Evolutionary conservation across 83 land plant species (phyloP).

Genomic region (Thuja plicata): DNA sequence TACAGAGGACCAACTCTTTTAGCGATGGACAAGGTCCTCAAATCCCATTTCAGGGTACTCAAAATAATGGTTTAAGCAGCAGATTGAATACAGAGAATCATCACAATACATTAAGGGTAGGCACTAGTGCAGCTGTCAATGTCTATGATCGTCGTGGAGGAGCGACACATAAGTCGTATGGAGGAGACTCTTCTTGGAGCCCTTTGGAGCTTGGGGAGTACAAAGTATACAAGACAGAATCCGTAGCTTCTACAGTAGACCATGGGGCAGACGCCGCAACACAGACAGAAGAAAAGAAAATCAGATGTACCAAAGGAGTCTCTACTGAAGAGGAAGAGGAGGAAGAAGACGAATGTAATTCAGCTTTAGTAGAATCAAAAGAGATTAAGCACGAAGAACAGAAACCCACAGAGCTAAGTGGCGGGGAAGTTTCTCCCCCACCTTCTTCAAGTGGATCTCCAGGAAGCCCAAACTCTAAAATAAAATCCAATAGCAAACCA

Average conservation of each 20-base stretch:
- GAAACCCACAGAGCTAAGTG: slow-evolving; percentile 18
- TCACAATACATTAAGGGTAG: not conserved
- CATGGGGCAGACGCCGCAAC: no score
- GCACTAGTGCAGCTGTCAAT: not conserved
- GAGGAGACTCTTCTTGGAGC: no score
- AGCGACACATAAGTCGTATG: not conserved
- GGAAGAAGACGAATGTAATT: slow-evolving; percentile 19
- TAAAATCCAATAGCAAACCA: not conserved
- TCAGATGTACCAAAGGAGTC: no score
- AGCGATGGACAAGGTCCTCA: no score
- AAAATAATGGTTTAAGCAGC: not conserved
- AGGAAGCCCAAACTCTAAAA: not conserved
- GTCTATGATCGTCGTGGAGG: slow-evolving; percentile 5
- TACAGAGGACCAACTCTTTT: no score
- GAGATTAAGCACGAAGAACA: slow-evolving; percentile 15
- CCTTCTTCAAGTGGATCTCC: slow-evolving; percentile 33
- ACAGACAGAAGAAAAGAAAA: no score
- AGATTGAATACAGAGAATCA: not conserved
- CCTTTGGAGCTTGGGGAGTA: no score
- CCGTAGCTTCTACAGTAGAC: no score
- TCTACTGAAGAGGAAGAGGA: not conserved
- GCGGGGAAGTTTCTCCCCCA: slow-evolving; percentile 42
- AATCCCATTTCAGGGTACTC: no score
- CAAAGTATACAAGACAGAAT: no score
- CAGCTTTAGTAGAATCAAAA: slow-evolving; percentile 8